These are phyloP conservation scores for Lindgomyces ingoldianus DNA, from an alignment of 495 filamentous ascomycete genomes.

Conservation along the genomic window DNA sequence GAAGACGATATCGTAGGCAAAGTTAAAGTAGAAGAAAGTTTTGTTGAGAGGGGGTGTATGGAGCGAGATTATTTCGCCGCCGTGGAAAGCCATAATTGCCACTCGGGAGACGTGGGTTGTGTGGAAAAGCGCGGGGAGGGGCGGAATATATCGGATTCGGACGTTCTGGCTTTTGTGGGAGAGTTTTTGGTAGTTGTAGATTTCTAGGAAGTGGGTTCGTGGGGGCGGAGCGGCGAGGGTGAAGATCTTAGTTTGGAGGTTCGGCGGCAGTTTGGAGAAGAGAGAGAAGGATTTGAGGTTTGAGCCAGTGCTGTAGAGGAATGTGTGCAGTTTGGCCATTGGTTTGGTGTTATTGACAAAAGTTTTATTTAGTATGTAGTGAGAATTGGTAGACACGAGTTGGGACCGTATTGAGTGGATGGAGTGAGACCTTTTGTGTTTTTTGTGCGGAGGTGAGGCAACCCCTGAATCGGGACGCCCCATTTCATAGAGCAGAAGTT, in stretches of 20 bases:
- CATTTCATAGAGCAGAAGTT: too few species aligned
- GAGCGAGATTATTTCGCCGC: neutral
- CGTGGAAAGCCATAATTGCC: neutral
- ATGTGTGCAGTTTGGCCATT: too few species aligned
- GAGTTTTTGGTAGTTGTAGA: neutral
- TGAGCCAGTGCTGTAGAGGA: too few species aligned
- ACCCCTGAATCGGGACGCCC: too few species aligned
- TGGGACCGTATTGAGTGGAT: too few species aligned
- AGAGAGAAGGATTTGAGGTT: too few species aligned
- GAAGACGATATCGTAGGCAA: slow-evolving; percentile 2
- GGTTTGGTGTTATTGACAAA: too few species aligned
- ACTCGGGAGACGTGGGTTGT: neutral
- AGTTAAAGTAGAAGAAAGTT: slow-evolving; percentile 4
- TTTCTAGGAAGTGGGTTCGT: slow-evolving; percentile 11
- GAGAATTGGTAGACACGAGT: too few species aligned
- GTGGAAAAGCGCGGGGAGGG: neutral
- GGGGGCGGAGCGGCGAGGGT: neutral
- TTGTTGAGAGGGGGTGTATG: neutral
- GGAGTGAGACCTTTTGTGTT: too few species aligned
- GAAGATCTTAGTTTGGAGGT: neutral
- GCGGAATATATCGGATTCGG: slow-evolving; percentile 2
- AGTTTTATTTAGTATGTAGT: too few species aligned
- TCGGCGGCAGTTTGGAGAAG: neutral
- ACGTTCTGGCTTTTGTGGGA: neutral
- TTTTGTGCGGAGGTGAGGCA: too few species aligned